These are phyloP conservation scores for Daldinia childiae DNA, from an alignment of 495 filamentous ascomycete species.

Conservation along the genomic window DNA sequence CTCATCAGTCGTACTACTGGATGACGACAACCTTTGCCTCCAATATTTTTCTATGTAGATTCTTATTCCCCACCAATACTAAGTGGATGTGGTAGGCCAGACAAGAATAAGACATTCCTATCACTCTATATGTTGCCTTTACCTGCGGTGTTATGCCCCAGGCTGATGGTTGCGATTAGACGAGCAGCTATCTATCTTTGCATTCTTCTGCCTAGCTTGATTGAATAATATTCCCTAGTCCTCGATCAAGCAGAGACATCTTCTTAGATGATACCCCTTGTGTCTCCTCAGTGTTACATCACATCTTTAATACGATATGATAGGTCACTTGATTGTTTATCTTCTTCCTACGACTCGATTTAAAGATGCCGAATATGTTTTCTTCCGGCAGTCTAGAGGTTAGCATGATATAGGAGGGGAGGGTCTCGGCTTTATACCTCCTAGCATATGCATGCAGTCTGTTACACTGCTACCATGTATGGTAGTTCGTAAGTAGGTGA, in stretches of 20 bases:
- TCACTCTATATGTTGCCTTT: slow-evolving; percentile 3
- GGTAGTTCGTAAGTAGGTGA: not conserved
- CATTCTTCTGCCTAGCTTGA: not conserved
- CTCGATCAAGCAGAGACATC: slow-evolving; percentile 8
- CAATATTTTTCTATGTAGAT: not conserved
- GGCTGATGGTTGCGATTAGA: not conserved
- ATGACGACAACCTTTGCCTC: slow-evolving; percentile 35
- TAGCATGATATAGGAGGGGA: slow-evolving; percentile 6
- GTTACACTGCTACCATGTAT: not conserved
- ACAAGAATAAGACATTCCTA: not conserved
- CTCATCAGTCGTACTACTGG: slow-evolving; percentile 20
- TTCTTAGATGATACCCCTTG: slow-evolving; percentile 13
- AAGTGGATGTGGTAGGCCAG: not conserved
- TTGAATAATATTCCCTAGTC: slow-evolving; percentile 7
- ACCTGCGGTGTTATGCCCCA: not conserved
- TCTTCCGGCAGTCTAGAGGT: slow-evolving; percentile 3
- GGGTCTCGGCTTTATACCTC: slow-evolving; percentile 14
- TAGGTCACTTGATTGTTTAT: slow-evolving; percentile 35
- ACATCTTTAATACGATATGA: slow-evolving; percentile 40
- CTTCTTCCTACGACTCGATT: slow-evolving; percentile 7
- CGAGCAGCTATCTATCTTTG: slow-evolving; percentile 5
- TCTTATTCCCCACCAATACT: slow-evolving; percentile 22
- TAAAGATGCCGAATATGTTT: slow-evolving; percentile 11
- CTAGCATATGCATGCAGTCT: slow-evolving; percentile 1
- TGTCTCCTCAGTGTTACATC: slow-evolving; percentile 31